phyloP scores from a whole-genome alignment of 495 filamentous ascomycete species.

The Hyaloscypha bicolor region DNA sequence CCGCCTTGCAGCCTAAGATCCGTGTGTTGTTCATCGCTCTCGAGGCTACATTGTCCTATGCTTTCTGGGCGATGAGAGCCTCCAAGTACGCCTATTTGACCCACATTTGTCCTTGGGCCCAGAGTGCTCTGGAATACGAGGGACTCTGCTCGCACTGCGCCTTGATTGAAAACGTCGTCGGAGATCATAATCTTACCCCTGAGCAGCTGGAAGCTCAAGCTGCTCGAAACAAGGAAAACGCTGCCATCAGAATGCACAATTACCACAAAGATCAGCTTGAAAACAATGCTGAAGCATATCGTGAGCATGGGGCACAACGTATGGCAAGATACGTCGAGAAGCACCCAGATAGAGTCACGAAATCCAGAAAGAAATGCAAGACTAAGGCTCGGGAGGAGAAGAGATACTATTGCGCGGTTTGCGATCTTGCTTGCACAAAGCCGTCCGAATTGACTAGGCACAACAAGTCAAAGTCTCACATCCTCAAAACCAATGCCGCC shows the following conservation, averaged over 20 bases:
- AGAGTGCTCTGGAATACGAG: constrained; percentile 6
- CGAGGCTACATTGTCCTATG: constrained; percentile 13
- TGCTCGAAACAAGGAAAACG: too few relatives aligned
- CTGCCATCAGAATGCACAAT: too few relatives aligned
- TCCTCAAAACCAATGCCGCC: too few relatives aligned
- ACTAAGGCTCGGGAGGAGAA: background rate
- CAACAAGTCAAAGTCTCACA: background rate
- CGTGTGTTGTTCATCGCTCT: constrained; percentile 16
- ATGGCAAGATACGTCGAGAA: too few relatives aligned
- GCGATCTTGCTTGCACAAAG: background rate
- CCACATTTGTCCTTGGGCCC: constrained; percentile 10
- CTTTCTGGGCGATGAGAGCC: constrained; percentile 17
- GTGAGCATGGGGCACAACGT: too few relatives aligned
- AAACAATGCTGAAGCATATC: too few relatives aligned
- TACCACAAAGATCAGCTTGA: too few relatives aligned
- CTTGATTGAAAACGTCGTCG: constrained; percentile 3
- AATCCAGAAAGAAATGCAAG: background rate
- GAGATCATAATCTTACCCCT: constrained; percentile 12
- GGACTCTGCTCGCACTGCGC: constrained; percentile 18
- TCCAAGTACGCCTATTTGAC: background rate
- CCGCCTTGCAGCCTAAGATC: background rate
- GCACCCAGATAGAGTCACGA: too few relatives aligned
- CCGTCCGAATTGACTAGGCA: background rate
- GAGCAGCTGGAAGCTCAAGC: constrained; percentile 13
- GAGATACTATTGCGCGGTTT: background rate